Evolutionary conservation across 495 filamentous ascomycete genomes (phyloP), one percentile per base, ranked within the genome.

Genomic region (Xylaria acuta): DNA sequence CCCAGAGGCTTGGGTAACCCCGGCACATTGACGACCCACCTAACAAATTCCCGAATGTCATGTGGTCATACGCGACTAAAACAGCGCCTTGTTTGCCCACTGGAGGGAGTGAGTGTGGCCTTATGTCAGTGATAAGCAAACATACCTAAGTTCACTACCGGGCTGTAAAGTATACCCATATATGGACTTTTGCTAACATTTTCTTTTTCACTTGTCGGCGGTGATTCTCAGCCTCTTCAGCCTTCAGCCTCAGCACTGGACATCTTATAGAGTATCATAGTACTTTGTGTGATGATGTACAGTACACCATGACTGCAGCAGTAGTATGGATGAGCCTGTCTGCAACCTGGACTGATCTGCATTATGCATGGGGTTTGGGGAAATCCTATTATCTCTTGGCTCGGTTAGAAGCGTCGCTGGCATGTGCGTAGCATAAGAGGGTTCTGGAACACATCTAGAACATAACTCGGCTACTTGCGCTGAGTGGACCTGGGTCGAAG

Each of bases 1-100:
- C 47, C 64, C 64, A 54, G 32, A 40, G 64, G 45, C 25, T 27
- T 67, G 64, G 64, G 30, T 67, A 38, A 1, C 45, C 64, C 47
- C 47, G 32, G 47, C 47, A 3, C 18, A 36, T 36, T 36, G 20
- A 34, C 41, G 64, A 40, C 41, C 64, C 64, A 54, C 64, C 47
- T 38, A 41, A 34, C 30, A 53, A 38, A 40, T 54, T 47, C 64
- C 64, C 64, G 45, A 41, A 67, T 20, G 47, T 67, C 47, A 53
- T 47, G 47, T 34, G 62, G 60, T 30, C 34, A 54, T 41, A 41
- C 4, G 7, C 36, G 16, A 43, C n/a, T 9, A 41, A 22, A 49
- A 65, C 16, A n/a, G 27, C 14, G 41, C 20, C 18, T 30, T 43
- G 40, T 38, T 22, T 30, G 1, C 27, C 27, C 30, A 58, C 34